Conservation (phyloP, 192 early-diverging fungal species). For the Diversispora epigaea region DNA sequence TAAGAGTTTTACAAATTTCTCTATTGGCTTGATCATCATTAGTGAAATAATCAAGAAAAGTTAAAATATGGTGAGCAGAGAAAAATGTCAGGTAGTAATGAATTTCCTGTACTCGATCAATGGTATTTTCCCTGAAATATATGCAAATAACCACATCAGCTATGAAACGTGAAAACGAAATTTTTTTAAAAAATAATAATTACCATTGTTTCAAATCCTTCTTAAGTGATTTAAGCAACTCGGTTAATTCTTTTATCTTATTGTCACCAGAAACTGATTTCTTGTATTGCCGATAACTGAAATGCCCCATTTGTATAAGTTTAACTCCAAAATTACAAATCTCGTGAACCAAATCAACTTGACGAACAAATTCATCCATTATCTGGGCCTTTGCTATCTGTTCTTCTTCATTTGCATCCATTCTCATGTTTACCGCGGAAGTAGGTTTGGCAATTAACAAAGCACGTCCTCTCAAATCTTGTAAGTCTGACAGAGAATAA, state of each 20-base stretch:
- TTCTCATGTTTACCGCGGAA: not conserved
- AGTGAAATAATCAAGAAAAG: slow-evolving; percentile 30
- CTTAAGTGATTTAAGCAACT: not conserved
- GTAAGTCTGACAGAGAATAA: slow-evolving; percentile 11
- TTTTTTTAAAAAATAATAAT: not conserved
- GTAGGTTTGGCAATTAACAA: slow-evolving; percentile 22
- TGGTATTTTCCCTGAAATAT: slow-evolving; percentile 15
- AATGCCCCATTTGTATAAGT: slow-evolving; percentile 31
- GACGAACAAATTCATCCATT: slow-evolving; percentile 25
- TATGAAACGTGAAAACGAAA: not conserved
- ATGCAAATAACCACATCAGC: not conserved
- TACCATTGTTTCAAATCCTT: slow-evolving; percentile 22
- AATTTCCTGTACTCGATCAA: slow-evolving; percentile 15
- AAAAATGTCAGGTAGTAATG: slow-evolving; percentile 33
- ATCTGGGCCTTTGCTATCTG: not conserved
- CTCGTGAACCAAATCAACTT: slow-evolving; percentile 29
- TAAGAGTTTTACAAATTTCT: slow-evolving; percentile 15
- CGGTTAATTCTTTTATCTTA: not conserved
- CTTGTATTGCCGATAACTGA: slow-evolving; percentile 30
- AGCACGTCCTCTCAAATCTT: slow-evolving; percentile 33
- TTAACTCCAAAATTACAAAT: slow-evolving; percentile 15
- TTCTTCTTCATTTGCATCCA: no score
- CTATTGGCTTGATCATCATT: not conserved
- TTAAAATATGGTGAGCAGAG: slow-evolving; percentile 23
- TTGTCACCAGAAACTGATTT: not conserved